phyloP scores from a whole-genome alignment of 306 rosid genomes.

The Canavalia gladiata region DNA sequence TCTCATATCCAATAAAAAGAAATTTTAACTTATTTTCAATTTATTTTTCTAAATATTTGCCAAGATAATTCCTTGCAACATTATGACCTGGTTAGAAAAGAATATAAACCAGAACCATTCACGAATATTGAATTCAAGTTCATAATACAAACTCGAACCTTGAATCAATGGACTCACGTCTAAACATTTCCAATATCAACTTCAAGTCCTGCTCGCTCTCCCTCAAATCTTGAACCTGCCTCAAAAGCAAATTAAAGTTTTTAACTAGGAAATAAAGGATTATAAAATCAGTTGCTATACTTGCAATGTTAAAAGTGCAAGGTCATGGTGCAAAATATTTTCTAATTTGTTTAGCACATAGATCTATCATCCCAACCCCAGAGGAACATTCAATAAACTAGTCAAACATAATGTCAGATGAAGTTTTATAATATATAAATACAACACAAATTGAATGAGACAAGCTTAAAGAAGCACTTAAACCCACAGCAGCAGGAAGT shows the following conservation, averaged over 20 bases:
- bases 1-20: neutral
- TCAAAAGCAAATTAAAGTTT: constrained; percentile 30
- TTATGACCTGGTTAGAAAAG: neutral
- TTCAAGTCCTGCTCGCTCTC: constrained; percentile 67
- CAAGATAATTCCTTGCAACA: neutral
- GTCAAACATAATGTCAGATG: neutral
- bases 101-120: constrained; percentile 12
- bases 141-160: constrained; percentile 64
- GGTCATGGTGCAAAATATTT: too few species aligned
- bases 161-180: constrained; percentile 84
- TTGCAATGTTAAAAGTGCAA: too few species aligned
- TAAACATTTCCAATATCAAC: constrained; percentile 84
- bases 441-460: constrained; percentile 12
- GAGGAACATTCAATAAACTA: too few species aligned
- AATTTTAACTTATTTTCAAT: neutral
- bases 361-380: too few species aligned
- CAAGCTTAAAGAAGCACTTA: constrained; percentile 6
- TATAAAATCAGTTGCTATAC: neutral
- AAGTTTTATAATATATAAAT: constrained; percentile 1
- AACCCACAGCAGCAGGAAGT: neutral
- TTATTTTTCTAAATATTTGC: neutral
- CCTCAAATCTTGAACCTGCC: constrained; percentile 77
- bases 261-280: constrained; percentile 16
- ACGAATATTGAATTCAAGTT: constrained; percentile 25
- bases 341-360: too few species aligned